phyloP scores from a whole-genome alignment of 2,329 filamentous ascomycete genomes.

The Drechslerella coelobrocha region DNA sequence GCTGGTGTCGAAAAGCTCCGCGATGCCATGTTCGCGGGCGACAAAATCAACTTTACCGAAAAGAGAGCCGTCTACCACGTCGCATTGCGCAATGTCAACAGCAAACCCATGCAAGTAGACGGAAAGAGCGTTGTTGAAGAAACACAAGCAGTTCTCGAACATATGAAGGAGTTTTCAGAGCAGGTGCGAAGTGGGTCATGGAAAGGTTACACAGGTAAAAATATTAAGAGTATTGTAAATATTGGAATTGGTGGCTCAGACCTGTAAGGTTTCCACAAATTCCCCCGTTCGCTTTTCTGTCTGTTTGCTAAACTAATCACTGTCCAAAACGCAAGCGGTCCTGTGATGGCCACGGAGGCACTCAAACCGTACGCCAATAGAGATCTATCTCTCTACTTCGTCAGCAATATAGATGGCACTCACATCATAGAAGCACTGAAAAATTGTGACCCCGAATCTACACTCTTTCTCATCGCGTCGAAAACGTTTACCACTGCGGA shows the following conservation, averaged over 20 bases:
- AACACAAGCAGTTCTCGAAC: constrained; percentile 86
- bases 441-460: constrained; percentile 90
- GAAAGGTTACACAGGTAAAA: constrained; percentile 98
- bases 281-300: background rate
- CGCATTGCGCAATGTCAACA: constrained; percentile 87
- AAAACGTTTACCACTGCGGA: constrained; percentile 99
- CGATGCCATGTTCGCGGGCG: constrained; percentile 95
- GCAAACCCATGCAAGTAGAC: constrained; percentile 68
- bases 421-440: constrained; percentile 94
- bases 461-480: constrained; percentile 97
- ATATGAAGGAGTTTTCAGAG: constrained; percentile 98
- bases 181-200: constrained; percentile 92
- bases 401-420: constrained; percentile 99
- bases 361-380: constrained; percentile 91
- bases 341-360: constrained; percentile 98
- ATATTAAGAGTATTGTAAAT: constrained; percentile 95
- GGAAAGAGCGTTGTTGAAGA: constrained; percentile 82
- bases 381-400: constrained; percentile 90
- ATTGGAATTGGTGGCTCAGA: constrained; percentile 98
- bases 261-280: constrained; percentile 70
- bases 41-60: constrained; percentile 99
- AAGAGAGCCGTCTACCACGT: constrained; percentile 93
- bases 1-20: constrained; percentile 90
- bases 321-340: constrained; percentile 72
- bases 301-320: constrained; percentile 49